Evolutionary conservation across 257 asterid genomes (phyloP), one percentile per base, ranked within the genome.

Genomic region (Knoxia roxburghii): DNA sequence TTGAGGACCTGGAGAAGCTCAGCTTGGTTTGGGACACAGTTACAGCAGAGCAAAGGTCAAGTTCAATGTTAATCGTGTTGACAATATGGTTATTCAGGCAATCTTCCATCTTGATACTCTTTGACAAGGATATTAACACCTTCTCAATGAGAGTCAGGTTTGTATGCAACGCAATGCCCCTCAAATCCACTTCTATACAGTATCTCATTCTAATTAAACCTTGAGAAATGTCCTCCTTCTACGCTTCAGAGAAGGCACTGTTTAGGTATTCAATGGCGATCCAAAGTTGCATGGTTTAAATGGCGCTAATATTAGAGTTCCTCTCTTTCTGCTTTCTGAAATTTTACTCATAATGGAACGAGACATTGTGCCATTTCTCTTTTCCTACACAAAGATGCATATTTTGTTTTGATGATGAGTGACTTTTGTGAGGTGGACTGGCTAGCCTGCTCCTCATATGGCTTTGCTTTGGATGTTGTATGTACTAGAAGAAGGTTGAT

Each of bases 31-130:
- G 67, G 89, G 92, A 45, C 99, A 93, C 78, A 90, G 97, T 79
- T 90, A 90, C 80, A 93, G 99, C 85, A 78, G 99, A 65, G 95
- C 99, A 32, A 93, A 93, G 86, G 97, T 90, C 78, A 90, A 93
- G 78, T 93, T 93, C 74, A 93, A 93, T 68, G 99, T 93, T 68
- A 93, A 93, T 72, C 94, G 99, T 39, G 99, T 90, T 2, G 99
- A 93, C 75, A 93, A 90, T 75, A 93, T 90, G 97, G 97, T 93
- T 74, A 93, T 89, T 72, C 97, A 90, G 82, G 96, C 99, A 14
- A 93, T 93, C 77, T 88, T 90, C 81, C 78, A 88, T 30, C 96
- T 93, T 33, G 99, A 93, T 74, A 93, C 99, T 24, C 97, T n/a
- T 93, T 68, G 97, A 93, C 67, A 93, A 93, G 80, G 99, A 93